phyloP scores from a whole-genome alignment of 2,329 filamentous ascomycete genomes.

The Penicillium freii region DNA sequence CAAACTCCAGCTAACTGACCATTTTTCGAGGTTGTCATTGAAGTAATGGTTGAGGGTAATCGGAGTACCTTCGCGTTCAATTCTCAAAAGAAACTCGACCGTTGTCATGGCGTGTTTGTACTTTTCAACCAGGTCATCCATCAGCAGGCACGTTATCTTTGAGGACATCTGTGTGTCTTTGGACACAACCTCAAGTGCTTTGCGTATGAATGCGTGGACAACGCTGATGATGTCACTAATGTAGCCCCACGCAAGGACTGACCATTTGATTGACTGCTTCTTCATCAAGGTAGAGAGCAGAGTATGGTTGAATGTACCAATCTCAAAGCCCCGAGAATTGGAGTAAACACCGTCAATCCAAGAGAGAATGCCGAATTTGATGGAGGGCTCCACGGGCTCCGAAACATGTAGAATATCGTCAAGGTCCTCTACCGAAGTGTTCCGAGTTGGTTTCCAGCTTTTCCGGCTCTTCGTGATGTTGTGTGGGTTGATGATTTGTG shows the following conservation, averaged over 20 bases:
- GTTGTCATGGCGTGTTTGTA: slow-evolving; percentile 26
- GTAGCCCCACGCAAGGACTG: slow-evolving; percentile 48
- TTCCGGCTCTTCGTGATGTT: no score
- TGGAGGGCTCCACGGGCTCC: not conserved
- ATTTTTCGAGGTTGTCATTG: slow-evolving; percentile 45
- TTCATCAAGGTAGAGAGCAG: slow-evolving; percentile 42
- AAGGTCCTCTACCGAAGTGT: not conserved
- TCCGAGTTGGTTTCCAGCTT: no score
- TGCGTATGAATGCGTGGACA: slow-evolving; percentile 54
- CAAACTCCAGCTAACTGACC: not conserved
- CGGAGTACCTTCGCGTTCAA: slow-evolving; percentile 50
- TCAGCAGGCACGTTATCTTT: slow-evolving; percentile 44
- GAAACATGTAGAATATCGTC: not conserved
- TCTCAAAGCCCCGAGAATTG: not conserved
- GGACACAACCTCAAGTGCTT: slow-evolving; percentile 45
- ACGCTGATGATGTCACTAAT: slow-evolving; percentile 51
- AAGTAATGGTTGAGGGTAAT: slow-evolving; percentile 55
- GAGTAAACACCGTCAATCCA: not conserved
- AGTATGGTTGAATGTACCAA: not conserved
- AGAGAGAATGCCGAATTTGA: not conserved
- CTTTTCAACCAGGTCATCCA: slow-evolving; percentile 44
- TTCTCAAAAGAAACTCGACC: slow-evolving; percentile 41
- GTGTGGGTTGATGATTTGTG: no score
- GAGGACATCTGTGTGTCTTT: slow-evolving; percentile 44
- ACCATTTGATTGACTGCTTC: slow-evolving; percentile 57